Evolutionary conservation across 176 grass and related monocot species (phyloP).

Genomic region (Puccinellia tenuiflora): DNA sequence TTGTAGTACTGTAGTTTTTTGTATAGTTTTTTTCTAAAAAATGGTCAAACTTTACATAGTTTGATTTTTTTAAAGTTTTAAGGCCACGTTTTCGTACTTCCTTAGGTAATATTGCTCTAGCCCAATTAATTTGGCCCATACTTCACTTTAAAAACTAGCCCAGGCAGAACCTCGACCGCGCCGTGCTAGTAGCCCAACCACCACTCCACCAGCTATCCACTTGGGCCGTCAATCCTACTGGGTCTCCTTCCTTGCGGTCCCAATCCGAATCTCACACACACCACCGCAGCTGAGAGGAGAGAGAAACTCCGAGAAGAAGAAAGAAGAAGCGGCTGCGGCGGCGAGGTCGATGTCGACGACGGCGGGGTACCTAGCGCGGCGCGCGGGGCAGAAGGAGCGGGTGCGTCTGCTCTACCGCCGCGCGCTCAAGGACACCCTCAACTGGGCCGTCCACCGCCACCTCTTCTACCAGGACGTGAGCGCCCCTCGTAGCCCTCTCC

Average conservation of each 20-base stretch:
- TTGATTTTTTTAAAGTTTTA: too few relatives aligned
- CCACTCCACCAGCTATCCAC: not conserved
- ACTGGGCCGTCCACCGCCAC: constrained; percentile 98
- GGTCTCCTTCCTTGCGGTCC: not conserved
- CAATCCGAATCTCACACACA: constrained; percentile 9
- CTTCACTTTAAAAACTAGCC: not conserved
- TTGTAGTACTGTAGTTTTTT: too few relatives aligned
- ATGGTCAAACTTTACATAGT: too few relatives aligned
- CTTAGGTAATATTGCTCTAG: too few relatives aligned
- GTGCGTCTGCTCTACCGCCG: constrained; percentile 87
- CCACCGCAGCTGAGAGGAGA: not conserved
- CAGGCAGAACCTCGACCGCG: not conserved
- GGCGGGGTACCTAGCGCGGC: constrained; percentile 72
- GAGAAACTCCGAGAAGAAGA: constrained; percentile 12
- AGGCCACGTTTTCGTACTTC: too few relatives aligned
- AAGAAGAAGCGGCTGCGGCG: constrained; percentile 13
- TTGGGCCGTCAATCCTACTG: not conserved
- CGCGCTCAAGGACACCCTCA: constrained; percentile 89
- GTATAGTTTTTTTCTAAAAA: too few relatives aligned
- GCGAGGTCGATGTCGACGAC: constrained; percentile 49
- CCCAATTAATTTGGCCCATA: not conserved
- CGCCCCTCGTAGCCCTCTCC: not conserved
- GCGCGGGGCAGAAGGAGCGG: constrained; percentile 89
- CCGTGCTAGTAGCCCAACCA: not conserved
- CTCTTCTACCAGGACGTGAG: constrained; percentile 89